Base-by-base conservation (phyloP, 331 rosid species). In the Cydonia oblonga region DNA sequence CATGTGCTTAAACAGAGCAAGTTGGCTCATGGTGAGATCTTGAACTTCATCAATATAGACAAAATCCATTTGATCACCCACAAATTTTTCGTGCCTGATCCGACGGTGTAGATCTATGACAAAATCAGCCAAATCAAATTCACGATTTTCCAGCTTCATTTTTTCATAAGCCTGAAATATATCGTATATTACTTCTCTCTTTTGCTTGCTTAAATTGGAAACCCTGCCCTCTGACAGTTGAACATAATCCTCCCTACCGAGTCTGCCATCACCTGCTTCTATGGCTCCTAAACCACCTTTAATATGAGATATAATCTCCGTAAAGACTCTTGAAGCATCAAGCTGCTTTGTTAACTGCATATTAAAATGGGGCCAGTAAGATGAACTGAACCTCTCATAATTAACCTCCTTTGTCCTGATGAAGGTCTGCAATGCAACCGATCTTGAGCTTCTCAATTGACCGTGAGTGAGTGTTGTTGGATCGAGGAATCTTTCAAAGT, bases 321-420 rank as follows among this genome's bases (percentile, higher is more conserved):
- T 81, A 64, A 87, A 89, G 65, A 88, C 96, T 73, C 76, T 71
- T 0, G 87, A 87, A 51, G 87, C 81, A 74, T 89, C 90, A 25
- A 91, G 83, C 66, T 23, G 82, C 81, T 78, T 89, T 7, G 84
- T 91, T 44, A 81, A 32, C 52, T 81, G 79, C 9, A 74, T 22
- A 80, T 84, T 84, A 62, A 91, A 83, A 73, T 40, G 93, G 5
- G 96, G 87, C 96, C 97, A 91, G 42, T 91, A 91, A 7, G 82
- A 32, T 9, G 83, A 80, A 69, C 67, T 79, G 71, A 91, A 91
- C 49, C 81, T 79, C 14, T 87, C 96, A 29, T 84, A 91, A n/a
- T 78, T 78, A 68, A 91, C 96, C 78, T 91, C 91, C 72, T 80
- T 91, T 38, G 68, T 78, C 66, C 81, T 78, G n/a, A 87, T 62